These are phyloP conservation scores for Talaromyces adpressus DNA, from an alignment of 495 filamentous ascomycete species.

Conservation along the genomic window DNA sequence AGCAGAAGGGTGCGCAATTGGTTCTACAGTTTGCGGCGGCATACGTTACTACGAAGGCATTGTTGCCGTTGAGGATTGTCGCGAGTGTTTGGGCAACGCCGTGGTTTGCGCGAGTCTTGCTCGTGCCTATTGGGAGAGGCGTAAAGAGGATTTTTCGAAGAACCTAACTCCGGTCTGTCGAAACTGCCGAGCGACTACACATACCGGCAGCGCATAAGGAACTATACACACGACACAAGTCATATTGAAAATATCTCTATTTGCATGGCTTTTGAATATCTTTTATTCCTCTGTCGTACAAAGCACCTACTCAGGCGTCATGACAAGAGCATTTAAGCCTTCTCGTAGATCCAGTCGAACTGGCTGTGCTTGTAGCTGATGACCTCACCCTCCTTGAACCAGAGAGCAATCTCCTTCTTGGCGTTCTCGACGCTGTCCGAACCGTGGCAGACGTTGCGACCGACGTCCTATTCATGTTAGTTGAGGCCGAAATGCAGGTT, in stretches of 20 bases:
- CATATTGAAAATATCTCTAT: slow-evolving; percentile 17
- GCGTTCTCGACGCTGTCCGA: slow-evolving; percentile 97
- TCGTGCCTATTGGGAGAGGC: slow-evolving; percentile 39
- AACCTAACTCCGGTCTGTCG: slow-evolving; percentile 11
- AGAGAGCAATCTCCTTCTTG: slow-evolving; percentile 98
- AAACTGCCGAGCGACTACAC: background rate
- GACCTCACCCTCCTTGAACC: slow-evolving; percentile 85
- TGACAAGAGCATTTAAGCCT: slow-evolving; percentile 37
- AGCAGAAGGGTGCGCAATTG: slow-evolving; percentile 40
- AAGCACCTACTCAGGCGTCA: background rate
- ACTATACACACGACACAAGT: background rate
- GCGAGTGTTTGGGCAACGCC: slow-evolving; percentile 83
- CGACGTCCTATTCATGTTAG: slow-evolving; percentile 58
- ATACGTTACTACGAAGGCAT: slow-evolving; percentile 78
- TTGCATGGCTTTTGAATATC: slow-evolving; percentile 14
- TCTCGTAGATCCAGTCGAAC: slow-evolving; percentile 95
- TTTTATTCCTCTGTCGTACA: slow-evolving; percentile 14
- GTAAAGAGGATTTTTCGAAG: slow-evolving; percentile 33
- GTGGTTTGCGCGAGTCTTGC: slow-evolving; percentile 75
- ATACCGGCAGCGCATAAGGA: background rate
- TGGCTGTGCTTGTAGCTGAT: slow-evolving; percentile 70
- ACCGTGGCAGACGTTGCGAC: slow-evolving; percentile 99
- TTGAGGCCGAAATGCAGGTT: background rate
- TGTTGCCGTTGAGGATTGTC: slow-evolving; percentile 68
- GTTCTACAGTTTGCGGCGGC: slow-evolving; percentile 73